Percentiles rank a stretch among this genome's conserved stretches.
phyloP scores from a whole-genome alignment of 2,329 filamentous ascomycete genomes.

The Lojkania enalia region DNA sequence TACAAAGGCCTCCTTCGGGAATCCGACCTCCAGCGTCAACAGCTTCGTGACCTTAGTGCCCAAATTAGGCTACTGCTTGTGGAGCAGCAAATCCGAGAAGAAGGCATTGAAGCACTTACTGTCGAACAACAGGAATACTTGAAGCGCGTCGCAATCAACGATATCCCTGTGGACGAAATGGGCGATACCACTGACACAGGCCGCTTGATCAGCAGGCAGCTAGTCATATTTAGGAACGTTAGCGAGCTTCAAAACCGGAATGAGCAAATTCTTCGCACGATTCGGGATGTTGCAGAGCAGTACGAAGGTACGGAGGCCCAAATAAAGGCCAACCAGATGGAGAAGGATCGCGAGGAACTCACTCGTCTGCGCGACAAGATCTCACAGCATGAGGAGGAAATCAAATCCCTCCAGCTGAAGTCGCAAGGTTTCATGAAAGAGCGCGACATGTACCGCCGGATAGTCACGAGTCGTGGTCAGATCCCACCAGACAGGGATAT shows the following conservation, averaged over 20 bases:
- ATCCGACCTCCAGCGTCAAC: conserved; percentile 77
- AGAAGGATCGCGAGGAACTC: conserved; percentile 68
- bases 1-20: conserved; percentile 66
- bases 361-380: conserved; percentile 72
- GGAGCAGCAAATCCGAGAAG: conserved; percentile 80
- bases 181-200: conserved; percentile 79
- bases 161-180: conserved; percentile 65
- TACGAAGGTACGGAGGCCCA: conserved; percentile 90
- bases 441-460: conserved; percentile 95
- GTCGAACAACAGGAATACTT: conserved; percentile 74
- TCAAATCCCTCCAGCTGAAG: conserved; percentile 77
- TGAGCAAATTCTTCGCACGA: conserved; percentile 77
- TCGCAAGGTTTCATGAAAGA: conserved; percentile 94
- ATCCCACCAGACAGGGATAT: conserved; percentile 63
- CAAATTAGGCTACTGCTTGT: conserved; percentile 90
- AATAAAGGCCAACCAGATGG: conserved; percentile 57
- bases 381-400: conserved; percentile 79
- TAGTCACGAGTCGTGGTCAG: conserved; percentile 77
- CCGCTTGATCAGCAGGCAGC: conserved; percentile 82
- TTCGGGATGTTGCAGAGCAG: conserved; percentile 80
- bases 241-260: conserved; percentile 87
- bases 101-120: conserved; percentile 72
- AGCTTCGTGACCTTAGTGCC: conserved; percentile 84
- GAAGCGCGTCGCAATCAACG: conserved; percentile 75
- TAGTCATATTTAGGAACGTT: conserved; percentile 88